A percentile compares a stretch with the other conserved stretches of the same genome.
Conservation (phyloP, 78 protist species). For the Trichosphaerium sp. region DNA sequence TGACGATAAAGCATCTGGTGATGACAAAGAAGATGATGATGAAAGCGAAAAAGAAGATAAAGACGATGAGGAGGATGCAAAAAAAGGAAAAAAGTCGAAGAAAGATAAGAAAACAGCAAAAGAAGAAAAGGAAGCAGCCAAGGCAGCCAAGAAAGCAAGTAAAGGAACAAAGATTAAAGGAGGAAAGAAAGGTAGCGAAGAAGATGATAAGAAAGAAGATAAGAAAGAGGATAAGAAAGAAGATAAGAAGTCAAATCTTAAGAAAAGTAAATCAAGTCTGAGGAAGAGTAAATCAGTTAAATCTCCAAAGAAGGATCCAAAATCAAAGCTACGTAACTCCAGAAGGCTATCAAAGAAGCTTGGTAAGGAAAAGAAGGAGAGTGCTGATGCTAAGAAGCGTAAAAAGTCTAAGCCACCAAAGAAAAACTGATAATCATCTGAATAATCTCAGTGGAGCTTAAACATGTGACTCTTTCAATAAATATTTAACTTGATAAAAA, state of each 20-base stretch:
- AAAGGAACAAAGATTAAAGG: not conserved
- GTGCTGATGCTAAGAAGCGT: too few species aligned
- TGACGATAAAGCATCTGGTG: not conserved
- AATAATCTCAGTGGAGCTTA: too few species aligned
- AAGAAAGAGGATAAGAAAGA: not conserved
- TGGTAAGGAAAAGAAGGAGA: too few species aligned
- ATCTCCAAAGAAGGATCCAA: too few species aligned
- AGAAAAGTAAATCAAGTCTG: not conserved
- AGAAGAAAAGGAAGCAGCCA: not conserved
- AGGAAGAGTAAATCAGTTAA: not conserved
- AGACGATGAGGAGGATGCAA: not conserved
- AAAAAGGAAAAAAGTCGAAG: not conserved
- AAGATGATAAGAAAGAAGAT: not conserved
- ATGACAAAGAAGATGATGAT: not conserved
- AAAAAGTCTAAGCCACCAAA: too few species aligned
- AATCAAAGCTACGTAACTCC: too few species aligned
- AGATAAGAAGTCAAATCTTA: not conserved
- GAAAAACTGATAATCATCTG: too few species aligned
- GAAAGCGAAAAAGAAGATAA: slow-evolving; percentile 6
- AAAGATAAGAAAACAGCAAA: not conserved
- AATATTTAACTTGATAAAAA: too few species aligned
- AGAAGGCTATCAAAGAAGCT: too few species aligned
- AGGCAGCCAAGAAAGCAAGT: not conserved
- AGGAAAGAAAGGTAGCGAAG: not conserved
- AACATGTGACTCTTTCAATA: too few species aligned